These are phyloP conservation scores for Plasmodium cynomolgi DNA, from an alignment of 169 alveolate genomes.

Conservation along the genomic window DNA sequence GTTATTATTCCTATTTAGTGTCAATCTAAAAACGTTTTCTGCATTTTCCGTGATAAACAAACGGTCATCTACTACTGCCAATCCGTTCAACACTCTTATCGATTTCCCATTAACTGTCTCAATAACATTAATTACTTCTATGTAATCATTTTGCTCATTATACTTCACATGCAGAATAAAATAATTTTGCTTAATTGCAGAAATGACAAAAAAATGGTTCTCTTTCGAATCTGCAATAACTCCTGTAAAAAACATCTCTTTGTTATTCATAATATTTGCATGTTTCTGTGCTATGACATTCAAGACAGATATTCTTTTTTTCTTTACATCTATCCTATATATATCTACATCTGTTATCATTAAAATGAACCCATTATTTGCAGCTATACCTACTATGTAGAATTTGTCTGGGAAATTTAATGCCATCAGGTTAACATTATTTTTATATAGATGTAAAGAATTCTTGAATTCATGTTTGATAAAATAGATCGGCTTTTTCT, in stretches of 20 bases:
- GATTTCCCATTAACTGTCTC: constrained; percentile 6
- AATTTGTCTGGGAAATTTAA: constrained; percentile 16
- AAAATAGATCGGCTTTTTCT: constrained; percentile 34
- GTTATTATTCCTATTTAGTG: background rate
- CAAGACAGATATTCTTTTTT: background rate
- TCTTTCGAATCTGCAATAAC: constrained; percentile 3
- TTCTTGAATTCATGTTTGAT: constrained; percentile 54
- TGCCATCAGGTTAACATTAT: constrained; percentile 42
- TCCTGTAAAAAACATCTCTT: constrained; percentile 37
- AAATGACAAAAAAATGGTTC: constrained; percentile 29
- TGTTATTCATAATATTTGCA: constrained; percentile 3
- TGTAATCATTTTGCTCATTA: background rate
- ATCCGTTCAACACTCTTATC: constrained; percentile 3
- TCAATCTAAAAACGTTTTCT: background rate
- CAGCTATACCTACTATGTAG: constrained; percentile 51
- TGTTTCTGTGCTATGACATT: background rate
- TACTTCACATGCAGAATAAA: constrained; percentile 22
- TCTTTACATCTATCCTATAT: constrained; percentile 13
- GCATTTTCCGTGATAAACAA: constrained; percentile 48
- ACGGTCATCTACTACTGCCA: background rate
- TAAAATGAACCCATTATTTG: constrained; percentile 27
- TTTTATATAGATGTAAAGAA: constrained; percentile 25
- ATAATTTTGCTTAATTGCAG: constrained; percentile 21
- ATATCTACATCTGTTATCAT: constrained; percentile 46
- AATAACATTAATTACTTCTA: constrained; percentile 7